Percentiles rank a stretch among this genome's conserved stretches.
These are phyloP conservation scores for Stevia rebaudiana DNA, from an alignment of 140 eudicot genomes.

Conservation along the genomic window DNA sequence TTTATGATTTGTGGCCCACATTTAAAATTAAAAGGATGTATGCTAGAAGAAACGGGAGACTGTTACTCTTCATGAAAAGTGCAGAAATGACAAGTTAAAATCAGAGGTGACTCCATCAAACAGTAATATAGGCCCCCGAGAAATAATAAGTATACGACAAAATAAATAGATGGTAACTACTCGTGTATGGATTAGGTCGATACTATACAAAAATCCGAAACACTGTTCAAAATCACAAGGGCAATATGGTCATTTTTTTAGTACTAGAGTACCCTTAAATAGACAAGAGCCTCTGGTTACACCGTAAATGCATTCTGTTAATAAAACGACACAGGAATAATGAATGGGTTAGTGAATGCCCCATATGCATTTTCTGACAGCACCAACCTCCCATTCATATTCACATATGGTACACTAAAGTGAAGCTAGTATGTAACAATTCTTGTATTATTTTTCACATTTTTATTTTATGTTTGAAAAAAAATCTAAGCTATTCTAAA, in stretches of 20 bases:
- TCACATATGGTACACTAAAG: conserved; percentile 13
- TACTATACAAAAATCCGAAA: conserved; percentile 26
- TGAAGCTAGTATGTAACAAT: conserved; percentile 10
- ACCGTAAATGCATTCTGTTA: conserved; percentile 18
- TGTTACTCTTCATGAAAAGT: conserved; percentile 1
- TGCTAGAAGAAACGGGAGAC: conserved; percentile 11
- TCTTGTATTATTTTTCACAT: no score
- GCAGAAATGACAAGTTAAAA: conserved; percentile 6
- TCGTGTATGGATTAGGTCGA: conserved; percentile 1
- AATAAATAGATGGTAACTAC: conserved; percentile 21
- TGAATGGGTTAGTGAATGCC: conserved; percentile 29
- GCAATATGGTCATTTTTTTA: conserved; percentile 17
- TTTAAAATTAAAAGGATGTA: conserved; percentile 2
- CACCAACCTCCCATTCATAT: conserved; percentile 15
- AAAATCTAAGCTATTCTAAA: no score
- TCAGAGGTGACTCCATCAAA: conserved; percentile 9
- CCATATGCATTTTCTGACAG: conserved; percentile 38
- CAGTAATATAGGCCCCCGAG: conserved; percentile 13
- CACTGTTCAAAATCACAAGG: conserved; percentile 23
- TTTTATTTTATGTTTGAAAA: no score
- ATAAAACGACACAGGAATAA: conserved; percentile 31
- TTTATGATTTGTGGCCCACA: conserved; percentile 1
- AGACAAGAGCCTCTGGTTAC: conserved; percentile 23
- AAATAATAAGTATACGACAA: conserved; percentile 24
- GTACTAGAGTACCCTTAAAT: conserved; percentile 23